Base-by-base conservation (phyloP, 139 green algal genomes). In the Cymbomonas tetramitiformis region DNA sequence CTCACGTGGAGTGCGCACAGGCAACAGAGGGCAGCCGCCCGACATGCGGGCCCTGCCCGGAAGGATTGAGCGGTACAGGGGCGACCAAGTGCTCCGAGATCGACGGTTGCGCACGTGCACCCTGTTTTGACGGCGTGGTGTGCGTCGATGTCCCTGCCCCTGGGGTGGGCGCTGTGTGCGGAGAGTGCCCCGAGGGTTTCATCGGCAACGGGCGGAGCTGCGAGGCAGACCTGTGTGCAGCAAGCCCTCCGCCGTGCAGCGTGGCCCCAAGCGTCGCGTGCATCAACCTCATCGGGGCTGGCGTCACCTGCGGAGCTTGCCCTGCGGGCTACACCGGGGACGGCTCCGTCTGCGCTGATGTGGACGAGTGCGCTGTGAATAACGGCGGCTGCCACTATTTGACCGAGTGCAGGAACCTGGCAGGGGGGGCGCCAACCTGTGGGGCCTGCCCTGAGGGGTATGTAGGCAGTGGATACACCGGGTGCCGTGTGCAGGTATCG, bases 381-480 rank as follows among this genome's bases (percentile, higher is more conserved):
- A 58, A 58, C 15, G 29, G 29, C 8, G 19, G 48, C 15, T 58
- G 51, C 30, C 31, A 58, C 21, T 10, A 30, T 46, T 33, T 58
- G 29, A 46, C 30, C 18, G 46, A 19, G 18, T 58, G 51, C 51
- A 47, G 31, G 4, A 58, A 58, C 51, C n/a, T n/a, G n/a, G 46
- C 8, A 18, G 5, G 8, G 4, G 48, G 48, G 5, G 48, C 9
- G 21, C 24, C 26, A n/a, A 58, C 51, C 4, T 58, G 51, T 23
- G 26, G 51, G 31, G 28, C 51, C 9, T 58, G 51, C 51, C 51
- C 51, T 19, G 30, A 15, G 4, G 51, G 51, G 4, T 58, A 58
- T 15, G 5, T 19, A 4, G 51, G 51, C 28, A 58, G 51, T 33
- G 51, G 51, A 15, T 15, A 58, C 19, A 31, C 29, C 51, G 51